Percentiles rank a stretch among this genome's conserved stretches.
Evolutionary conservation across 768 basidiomycete genomes (phyloP).

Genomic region (Mycena indigotica): DNA sequence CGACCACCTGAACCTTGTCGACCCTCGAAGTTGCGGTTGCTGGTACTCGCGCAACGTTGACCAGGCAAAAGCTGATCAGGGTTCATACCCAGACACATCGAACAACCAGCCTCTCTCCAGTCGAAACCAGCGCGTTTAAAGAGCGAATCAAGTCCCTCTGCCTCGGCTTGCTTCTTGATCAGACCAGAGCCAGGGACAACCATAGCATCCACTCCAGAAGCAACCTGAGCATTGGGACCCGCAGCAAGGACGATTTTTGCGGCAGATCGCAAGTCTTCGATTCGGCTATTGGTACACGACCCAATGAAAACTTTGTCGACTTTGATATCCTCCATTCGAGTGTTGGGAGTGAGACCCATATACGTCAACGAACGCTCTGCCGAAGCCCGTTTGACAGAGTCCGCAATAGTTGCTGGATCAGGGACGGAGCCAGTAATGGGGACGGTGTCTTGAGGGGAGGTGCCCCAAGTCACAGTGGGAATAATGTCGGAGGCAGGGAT

Average conservation of each 20-base stretch:
- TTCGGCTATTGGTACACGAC: conserved; percentile 92
- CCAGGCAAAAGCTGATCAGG: conserved; percentile 85
- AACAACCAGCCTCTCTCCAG: conserved; percentile 94
- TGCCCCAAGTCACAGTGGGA: conserved; percentile 92
- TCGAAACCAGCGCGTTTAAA: conserved; percentile 93
- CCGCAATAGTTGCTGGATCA: conserved; percentile 66
- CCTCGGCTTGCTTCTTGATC: conserved; percentile 89
- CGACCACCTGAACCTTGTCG: conserved; percentile 86
- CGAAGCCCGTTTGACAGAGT: conserved; percentile 65
- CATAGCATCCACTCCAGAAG: conserved; percentile 80
- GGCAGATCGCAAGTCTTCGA: conserved; percentile 89
- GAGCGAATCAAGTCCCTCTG: conserved; percentile 81
- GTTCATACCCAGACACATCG: conserved; percentile 97
- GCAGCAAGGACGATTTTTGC: conserved; percentile 76
- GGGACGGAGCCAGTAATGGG: conserved; percentile 83
- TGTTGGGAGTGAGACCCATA: conserved; percentile 83
- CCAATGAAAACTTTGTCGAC: conserved; percentile 93
- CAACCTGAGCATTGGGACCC: conserved; percentile 72
- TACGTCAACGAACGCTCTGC: conserved; percentile 79
- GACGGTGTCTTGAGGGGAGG: conserved; percentile 86
- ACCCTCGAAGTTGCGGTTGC: conserved; percentile 93
- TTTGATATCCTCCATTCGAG: conserved; percentile 74
- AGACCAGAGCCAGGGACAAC: conserved; percentile 90
- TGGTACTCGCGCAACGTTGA: conserved; percentile 87
- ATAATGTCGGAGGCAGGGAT: conserved; percentile 84